Base-by-base conservation (phyloP, 768 basidiomycete genomes). In the Porpolomopsis calyptriformis region DNA sequence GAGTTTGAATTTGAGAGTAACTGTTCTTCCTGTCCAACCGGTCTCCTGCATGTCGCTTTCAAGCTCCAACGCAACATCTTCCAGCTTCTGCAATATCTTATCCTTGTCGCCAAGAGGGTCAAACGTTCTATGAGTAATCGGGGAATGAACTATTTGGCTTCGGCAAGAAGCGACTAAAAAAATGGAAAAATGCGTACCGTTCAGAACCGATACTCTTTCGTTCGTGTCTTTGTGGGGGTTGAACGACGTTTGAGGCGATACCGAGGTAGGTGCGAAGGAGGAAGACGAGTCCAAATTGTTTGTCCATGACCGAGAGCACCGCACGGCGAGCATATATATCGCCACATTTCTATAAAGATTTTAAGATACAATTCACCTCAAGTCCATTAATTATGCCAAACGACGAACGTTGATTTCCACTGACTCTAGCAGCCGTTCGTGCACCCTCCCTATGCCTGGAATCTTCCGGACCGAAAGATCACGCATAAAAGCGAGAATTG, bases 131-230 rank as follows among this genome's bases (percentile, higher is more conserved):
- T 16, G 18, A 26, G 5, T 18, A 27, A 6, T 42, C 24, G 48
- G 16, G 47, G 31, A 27, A 4, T n/a, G 40, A n/a, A 39, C 43
- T 9, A 39, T 16, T 35, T 11, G 16, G 41, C n/a, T 22, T 45
- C 22, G 36, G 46, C 27, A 33, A 1, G 24, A 29, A 39, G 39
- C n/a, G n/a, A n/a, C n/a, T n/a, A n/a, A n/a, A n/a, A n/a, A 45
- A 22, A 44, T 2, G 18, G 41, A 20, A 40, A 27, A 6, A 18
- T 42, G 18, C 50, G 34, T 54, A 88, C 86, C 86, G 70, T 68
- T 99, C 96, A 24, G 83, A 78, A 1, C 96, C 94, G 27, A 98
- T 88, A 49, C 88, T 91, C 67, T 93, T 97, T 40, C 85, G 69
- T 54, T 90, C 89, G 49, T 89, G 85, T 51, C 94, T 69, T 49